A percentile compares a stretch with the other conserved stretches of the same genome.
phyloP scores from a whole-genome alignment of 495 filamentous ascomycete species.

The Monascus purpureus region DNA sequence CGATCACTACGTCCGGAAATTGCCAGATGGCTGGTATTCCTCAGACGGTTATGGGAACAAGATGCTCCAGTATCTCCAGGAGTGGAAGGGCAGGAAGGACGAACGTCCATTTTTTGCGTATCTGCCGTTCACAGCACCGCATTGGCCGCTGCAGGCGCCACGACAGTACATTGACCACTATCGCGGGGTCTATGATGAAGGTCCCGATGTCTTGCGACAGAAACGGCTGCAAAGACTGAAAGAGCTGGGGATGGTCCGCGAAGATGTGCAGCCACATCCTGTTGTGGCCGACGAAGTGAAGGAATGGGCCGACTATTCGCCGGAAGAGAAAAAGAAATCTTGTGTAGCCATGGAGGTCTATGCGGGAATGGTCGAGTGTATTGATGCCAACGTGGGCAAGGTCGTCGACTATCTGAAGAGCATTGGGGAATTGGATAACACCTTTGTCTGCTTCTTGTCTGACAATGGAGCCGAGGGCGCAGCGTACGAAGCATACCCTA shows the following conservation, averaged over 20 bases:
- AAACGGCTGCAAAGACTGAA: conserved; percentile 37
- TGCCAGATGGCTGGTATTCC: conserved; percentile 44
- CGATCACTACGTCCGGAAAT: conserved; percentile 36
- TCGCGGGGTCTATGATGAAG: conserved; percentile 41
- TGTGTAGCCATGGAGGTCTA: conserved; percentile 46
- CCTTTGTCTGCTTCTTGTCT: conserved; percentile 49
- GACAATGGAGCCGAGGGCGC: conserved; percentile 54
- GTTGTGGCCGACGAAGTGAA: conserved; percentile 40
- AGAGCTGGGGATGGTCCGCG: conserved; percentile 34
- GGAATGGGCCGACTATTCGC: conserved; percentile 36
- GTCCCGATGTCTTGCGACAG: conserved; percentile 37
- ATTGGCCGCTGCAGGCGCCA: conserved; percentile 48
- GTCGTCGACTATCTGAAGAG: conserved; percentile 40
- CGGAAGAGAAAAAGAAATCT: conserved; percentile 37
- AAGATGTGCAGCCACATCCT: conserved; percentile 37
- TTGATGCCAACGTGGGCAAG: conserved; percentile 46
- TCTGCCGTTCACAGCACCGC: conserved; percentile 44
- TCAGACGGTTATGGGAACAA: conserved; percentile 40
- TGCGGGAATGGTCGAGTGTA: conserved; percentile 50
- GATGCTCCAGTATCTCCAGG: conserved; percentile 37
- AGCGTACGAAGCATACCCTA: conserved; percentile 45
- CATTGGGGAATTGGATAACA: conserved; percentile 48
- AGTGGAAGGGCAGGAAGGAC: conserved; percentile 33
- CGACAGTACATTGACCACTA: conserved; percentile 38
- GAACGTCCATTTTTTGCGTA: conserved; percentile 47